These are phyloP conservation scores for Clitopilus hobsonii DNA, from an alignment of 768 basidiomycete genomes.

Conservation along the genomic window DNA sequence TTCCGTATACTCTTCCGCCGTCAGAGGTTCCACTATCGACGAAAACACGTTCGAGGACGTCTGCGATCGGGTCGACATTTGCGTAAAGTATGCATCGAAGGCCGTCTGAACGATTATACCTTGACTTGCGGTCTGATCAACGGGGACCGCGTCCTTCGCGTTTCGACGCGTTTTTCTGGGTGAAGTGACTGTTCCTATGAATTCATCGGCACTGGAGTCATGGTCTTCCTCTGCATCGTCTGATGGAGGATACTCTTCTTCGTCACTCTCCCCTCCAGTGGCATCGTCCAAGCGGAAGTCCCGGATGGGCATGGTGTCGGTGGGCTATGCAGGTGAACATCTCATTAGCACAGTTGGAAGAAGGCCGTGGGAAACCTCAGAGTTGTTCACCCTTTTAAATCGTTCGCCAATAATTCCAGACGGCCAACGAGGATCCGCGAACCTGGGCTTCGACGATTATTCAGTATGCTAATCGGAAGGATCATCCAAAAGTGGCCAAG, in stretches of 20 bases:
- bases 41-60: conserved; percentile 85
- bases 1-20: conserved; percentile 54
- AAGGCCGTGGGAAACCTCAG: background rate
- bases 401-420: too few species aligned
- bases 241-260: background rate
- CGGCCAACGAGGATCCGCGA: too few species aligned
- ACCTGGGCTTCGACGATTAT: too few species aligned
- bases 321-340: too few species aligned
- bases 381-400: background rate
- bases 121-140: conserved; percentile 13
- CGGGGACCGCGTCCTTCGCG: background rate
- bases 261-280: background rate
- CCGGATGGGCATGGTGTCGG: background rate
- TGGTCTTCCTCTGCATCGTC: background rate
- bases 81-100: conserved; percentile 85
- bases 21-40: conserved; percentile 63
- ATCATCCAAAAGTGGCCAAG: too few species aligned
- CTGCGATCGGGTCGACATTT: conserved; percentile 53
- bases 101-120: conserved; percentile 53
- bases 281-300: too few species aligned
- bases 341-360: background rate
- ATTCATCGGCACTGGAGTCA: background rate
- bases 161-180: background rate
- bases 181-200: background rate
- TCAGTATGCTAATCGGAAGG: too few species aligned